Evolutionary conservation across 306 rosid genomes (phyloP), one percentile per base, ranked within the genome.

Genomic region (Sesbania bispinosa): DNA sequence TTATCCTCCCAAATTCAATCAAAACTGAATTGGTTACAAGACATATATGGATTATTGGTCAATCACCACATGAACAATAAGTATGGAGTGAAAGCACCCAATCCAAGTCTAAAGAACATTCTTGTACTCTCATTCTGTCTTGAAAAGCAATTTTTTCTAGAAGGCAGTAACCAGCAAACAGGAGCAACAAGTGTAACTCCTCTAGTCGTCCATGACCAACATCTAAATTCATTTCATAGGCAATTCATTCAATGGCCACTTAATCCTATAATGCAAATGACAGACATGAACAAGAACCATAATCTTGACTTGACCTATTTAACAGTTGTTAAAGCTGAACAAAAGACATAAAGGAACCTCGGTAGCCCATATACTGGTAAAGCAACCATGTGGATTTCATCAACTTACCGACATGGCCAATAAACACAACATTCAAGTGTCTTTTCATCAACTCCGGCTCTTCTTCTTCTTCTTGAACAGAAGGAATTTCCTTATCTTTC

Each of bases 341-440:
- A 75, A 20, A 42, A 35, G 29, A 29, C 23, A 46, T 35, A 30
- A 35, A 32, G 64, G 16, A 64, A 69, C 27, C 15, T 13, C 16
- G 8, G 6, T 29, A 65, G 52, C 61, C 58, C 67, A 30, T 10
- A 32, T 29, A 24, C 7, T 27, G 23, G 73, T 23, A 10, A 61
- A 29, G 69, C 30, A 58, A 60, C 16, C 48, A 39, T 38, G 64
- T 11, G 42, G 59, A 48, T 61, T 42, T 39, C 32, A 43, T 76
- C 73, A 72, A 82, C 98, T 67, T 74, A 95, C 99, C 99, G 10
- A 95, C 99, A 55, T 95, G 99, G 19, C 99, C 99, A 74, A 95
- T 95, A 48, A 95, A 95, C 24, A 95, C 99, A 43, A 84, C 97
- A 72, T 95, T 95, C 81, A 95, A 76, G 75, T 91, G 99, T 27